These are phyloP conservation scores for Cladophialophora immunda DNA, from an alignment of 2,329 filamentous ascomycete species.

Conservation along the genomic window DNA sequence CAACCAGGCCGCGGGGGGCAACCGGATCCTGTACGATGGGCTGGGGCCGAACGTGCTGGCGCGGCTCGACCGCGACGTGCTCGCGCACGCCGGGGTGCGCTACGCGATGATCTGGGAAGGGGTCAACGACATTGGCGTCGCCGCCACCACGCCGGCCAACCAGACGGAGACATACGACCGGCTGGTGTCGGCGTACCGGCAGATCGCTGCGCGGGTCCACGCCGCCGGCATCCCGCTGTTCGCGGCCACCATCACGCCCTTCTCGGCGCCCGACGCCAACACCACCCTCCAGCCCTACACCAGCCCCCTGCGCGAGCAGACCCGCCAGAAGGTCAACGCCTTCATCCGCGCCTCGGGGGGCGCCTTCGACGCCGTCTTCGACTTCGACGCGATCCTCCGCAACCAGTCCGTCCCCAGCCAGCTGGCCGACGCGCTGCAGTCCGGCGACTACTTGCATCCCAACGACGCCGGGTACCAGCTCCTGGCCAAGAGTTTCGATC, in stretches of 20 bases:
- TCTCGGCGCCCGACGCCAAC: constrained; percentile 53
- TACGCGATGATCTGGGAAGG: constrained; percentile 74
- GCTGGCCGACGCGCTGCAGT: constrained; percentile 62
- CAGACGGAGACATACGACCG: constrained; percentile 60
- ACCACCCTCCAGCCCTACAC: constrained; percentile 61
- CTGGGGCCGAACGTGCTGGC: constrained; percentile 68
- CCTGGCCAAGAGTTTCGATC: constrained; percentile 66
- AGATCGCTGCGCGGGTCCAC: constrained; percentile 65
- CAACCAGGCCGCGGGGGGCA: constrained; percentile 76
- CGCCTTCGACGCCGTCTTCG: constrained; percentile 67
- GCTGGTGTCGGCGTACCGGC: constrained; percentile 66
- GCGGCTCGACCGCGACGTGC: constrained; percentile 71
- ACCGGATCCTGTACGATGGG: constrained; percentile 68
- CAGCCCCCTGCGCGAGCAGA: constrained; percentile 62
- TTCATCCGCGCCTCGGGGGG: constrained; percentile 65
- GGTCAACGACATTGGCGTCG: constrained; percentile 72
- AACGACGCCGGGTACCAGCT: constrained; percentile 67
- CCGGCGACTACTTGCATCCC: constrained; percentile 72
- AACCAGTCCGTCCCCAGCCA: constrained; percentile 60
- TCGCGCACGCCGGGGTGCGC: constrained; percentile 64
- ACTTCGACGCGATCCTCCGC: constrained; percentile 68
- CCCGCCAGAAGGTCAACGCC: constrained; percentile 65
- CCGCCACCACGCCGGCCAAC: constrained; percentile 52
- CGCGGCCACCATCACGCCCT: constrained; percentile 73
- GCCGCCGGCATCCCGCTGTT: constrained; percentile 65